Evolutionary conservation across 2,329 filamentous ascomycete species (phyloP).

Genomic region (Alternaria gansuensis): DNA sequence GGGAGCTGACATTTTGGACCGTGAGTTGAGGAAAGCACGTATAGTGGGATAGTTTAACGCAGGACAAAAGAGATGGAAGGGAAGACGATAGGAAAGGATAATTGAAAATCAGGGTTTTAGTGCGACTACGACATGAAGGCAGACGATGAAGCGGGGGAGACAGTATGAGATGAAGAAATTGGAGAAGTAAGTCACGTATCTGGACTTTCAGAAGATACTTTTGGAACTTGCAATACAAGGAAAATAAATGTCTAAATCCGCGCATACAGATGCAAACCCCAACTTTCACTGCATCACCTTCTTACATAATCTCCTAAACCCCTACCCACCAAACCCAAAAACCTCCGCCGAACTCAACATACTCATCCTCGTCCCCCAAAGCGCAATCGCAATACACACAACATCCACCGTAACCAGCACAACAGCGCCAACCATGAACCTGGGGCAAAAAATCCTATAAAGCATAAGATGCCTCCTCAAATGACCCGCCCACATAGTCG

Average conservation of each 20-base stretch:
- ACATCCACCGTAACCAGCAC: conserved; percentile 80
- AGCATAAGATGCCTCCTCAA: conserved; percentile 94
- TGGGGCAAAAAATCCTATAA: conserved; percentile 89
- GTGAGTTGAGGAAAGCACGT: no score
- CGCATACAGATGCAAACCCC: no score
- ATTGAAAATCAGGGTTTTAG: no score
- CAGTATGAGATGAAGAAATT: no score
- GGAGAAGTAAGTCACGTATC: no score
- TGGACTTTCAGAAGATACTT: no score
- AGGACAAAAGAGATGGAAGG: not conserved
- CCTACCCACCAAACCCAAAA: conserved; percentile 74
- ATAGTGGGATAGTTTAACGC: no score
- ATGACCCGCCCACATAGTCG: conserved; percentile 89
- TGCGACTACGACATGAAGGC: no score
- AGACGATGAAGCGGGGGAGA: no score
- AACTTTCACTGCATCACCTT: not conserved
- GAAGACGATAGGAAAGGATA: not conserved
- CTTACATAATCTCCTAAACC: conserved; percentile 57
- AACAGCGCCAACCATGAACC: conserved; percentile 83
- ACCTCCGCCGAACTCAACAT: conserved; percentile 82
- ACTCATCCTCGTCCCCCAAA: conserved; percentile 79
- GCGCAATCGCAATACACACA: conserved; percentile 72
- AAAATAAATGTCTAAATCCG: no score
- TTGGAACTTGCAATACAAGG: no score
- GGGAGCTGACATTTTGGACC: not conserved